Conservation (phyloP, 2,329 filamentous ascomycete species). For the Cordyceps fumosorosea region DNA sequence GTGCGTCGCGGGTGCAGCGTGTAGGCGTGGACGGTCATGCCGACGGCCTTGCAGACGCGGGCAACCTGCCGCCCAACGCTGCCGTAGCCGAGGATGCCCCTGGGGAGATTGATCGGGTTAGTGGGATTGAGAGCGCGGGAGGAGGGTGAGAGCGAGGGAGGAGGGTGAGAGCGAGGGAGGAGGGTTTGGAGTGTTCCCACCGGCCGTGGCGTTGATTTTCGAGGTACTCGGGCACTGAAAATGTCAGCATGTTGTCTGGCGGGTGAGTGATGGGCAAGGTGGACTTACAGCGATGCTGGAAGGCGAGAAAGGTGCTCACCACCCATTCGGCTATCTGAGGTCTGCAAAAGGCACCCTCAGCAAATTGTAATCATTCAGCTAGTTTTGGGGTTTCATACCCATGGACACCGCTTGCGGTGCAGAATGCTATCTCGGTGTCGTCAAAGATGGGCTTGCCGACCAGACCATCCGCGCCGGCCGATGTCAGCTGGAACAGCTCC, state of each 20-base stretch:
- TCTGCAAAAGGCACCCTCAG: conserved; percentile 22
- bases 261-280: background rate
- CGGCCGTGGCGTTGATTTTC: conserved; percentile 35
- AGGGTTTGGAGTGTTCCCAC: conserved; percentile 33
- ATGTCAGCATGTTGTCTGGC: background rate
- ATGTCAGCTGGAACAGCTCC: conserved; percentile 47
- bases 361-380: background rate
- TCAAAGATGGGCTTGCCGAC: conserved; percentile 40
- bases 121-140: too few species aligned
- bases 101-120: conserved; percentile 17
- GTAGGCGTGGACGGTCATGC: conserved; percentile 68
- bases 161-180: too few species aligned
- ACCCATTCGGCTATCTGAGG: conserved; percentile 54
- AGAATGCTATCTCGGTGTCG: conserved; percentile 44
- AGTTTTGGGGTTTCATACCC: conserved; percentile 31
- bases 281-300: conserved; percentile 40
- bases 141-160: too few species aligned
- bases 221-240: conserved; percentile 37
- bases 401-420: conserved; percentile 52
- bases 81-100: conserved; percentile 49
- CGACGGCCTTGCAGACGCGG: conserved; percentile 55
- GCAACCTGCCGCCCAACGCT: conserved; percentile 48
- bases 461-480: conserved; percentile 47
- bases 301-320: conserved; percentile 43
- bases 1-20: conserved; percentile 64